These are phyloP conservation scores for Passiflora organensis DNA, from an alignment of 345 rosid species.

Conservation along the genomic window DNA sequence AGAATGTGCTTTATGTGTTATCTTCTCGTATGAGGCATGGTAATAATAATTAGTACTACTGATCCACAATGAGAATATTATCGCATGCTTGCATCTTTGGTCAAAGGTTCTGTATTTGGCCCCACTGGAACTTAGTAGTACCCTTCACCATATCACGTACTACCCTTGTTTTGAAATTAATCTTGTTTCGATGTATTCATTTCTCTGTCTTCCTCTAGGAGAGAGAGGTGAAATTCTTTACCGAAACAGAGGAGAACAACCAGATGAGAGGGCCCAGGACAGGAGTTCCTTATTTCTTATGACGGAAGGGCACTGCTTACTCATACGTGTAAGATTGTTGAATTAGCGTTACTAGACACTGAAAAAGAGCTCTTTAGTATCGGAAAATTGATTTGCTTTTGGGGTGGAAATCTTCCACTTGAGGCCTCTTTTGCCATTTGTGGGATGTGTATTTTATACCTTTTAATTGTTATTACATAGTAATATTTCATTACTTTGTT, in stretches of 20 bases:
- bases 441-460: constrained; percentile 24
- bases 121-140: too few relatives aligned
- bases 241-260: constrained; percentile 97
- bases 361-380: constrained; percentile 7
- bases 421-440: constrained; percentile 24
- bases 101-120: too few relatives aligned
- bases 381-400: constrained; percentile 11
- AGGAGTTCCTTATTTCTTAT: constrained; percentile 94
- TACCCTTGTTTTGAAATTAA: not conserved
- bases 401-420: too few relatives aligned
- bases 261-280: constrained; percentile 99
- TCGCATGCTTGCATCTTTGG: too few relatives aligned
- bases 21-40: too few relatives aligned
- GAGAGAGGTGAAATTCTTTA: constrained; percentile 95
- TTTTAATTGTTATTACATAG: not conserved
- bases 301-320: constrained; percentile 27
- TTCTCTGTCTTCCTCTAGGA: constrained; percentile 47
- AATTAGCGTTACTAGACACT: constrained; percentile 11
- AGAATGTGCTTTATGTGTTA: too few relatives aligned
- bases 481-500: not conserved
- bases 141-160: too few relatives aligned
- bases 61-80: too few relatives aligned
- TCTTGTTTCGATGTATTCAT: not conserved
- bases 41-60: too few relatives aligned
- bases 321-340: constrained; percentile 25